These are phyloP conservation scores for Xenosphaeropsis pyriputrescens DNA, from an alignment of 2,329 filamentous ascomycete species.

Conservation along the genomic window DNA sequence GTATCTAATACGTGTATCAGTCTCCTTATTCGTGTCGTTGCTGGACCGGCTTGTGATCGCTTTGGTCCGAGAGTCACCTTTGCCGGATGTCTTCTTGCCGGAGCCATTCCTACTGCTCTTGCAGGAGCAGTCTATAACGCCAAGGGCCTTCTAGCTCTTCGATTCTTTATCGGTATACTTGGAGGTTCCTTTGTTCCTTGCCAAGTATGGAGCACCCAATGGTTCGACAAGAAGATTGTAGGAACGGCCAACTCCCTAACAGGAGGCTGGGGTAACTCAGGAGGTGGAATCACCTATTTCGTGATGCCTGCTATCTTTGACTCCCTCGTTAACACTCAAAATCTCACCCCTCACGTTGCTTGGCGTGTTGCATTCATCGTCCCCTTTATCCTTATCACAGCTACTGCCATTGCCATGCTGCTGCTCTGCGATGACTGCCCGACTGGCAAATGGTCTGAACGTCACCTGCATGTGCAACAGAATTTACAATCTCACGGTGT, in stretches of 20 bases:
- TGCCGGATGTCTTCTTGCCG: constrained; percentile 56
- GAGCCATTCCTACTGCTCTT: constrained; percentile 65
- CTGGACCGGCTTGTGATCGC: constrained; percentile 69
- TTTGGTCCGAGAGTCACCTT: constrained; percentile 71
- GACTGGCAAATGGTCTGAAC: constrained; percentile 66
- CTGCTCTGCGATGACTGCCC: constrained; percentile 70
- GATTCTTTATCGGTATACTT: constrained; percentile 67
- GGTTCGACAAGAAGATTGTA: constrained; percentile 81
- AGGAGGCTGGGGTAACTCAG: constrained; percentile 70
- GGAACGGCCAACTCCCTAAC: constrained; percentile 75
- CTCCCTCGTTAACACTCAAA: constrained; percentile 45
- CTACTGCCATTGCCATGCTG: constrained; percentile 52
- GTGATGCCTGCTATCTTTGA: constrained; percentile 86
- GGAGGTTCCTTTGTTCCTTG: constrained; percentile 68
- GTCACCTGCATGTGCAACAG: constrained; percentile 40
- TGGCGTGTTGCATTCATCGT: constrained; percentile 81
- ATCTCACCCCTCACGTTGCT: constrained; percentile 50
- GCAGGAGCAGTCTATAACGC: constrained; percentile 60
- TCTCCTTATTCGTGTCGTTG: constrained; percentile 58
- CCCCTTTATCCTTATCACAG: constrained; percentile 61
- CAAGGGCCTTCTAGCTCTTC: constrained; percentile 49
- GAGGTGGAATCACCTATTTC: constrained; percentile 83
- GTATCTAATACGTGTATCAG: constrained; percentile 9
- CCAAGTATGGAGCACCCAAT: constrained; percentile 79
- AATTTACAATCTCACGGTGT: constrained; percentile 31